phyloP scores from a whole-genome alignment of 2,329 filamentous ascomycete species.

The Dendryphion nanum region DNA sequence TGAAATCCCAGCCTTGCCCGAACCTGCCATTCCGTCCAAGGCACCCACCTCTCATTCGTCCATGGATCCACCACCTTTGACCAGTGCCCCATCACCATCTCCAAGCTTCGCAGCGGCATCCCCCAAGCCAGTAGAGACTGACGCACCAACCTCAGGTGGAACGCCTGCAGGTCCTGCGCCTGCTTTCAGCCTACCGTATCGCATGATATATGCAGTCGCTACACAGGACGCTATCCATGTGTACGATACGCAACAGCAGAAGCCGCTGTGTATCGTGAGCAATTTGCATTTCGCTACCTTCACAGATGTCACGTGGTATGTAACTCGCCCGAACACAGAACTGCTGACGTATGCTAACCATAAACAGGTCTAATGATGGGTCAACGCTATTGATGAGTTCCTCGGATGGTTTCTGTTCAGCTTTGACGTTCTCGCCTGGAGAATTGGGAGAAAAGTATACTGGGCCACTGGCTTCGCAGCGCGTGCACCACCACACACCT shows the following conservation, averaged over 20 bases:
- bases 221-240: slow-evolving; percentile 93
- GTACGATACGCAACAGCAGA: slow-evolving; percentile 96
- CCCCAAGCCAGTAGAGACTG: slow-evolving; percentile 51
- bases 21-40: slow-evolving; percentile 63
- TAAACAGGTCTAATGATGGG: slow-evolving; percentile 69
- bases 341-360: slow-evolving; percentile 24
- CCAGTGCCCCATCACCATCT: slow-evolving; percentile 54
- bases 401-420: slow-evolving; percentile 95
- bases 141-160: slow-evolving; percentile 54
- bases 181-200: slow-evolving; percentile 83
- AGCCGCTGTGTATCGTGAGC: slow-evolving; percentile 89
- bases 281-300: slow-evolving; percentile 98
- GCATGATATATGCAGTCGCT: slow-evolving; percentile 94
- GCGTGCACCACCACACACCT: slow-evolving; percentile 29
- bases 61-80: slow-evolving; percentile 79
- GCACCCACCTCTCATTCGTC: slow-evolving; percentile 61
- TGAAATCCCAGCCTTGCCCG: slow-evolving; percentile 77
- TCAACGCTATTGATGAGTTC: slow-evolving; percentile 89
- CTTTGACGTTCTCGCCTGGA: slow-evolving; percentile 76
- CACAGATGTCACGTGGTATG: slow-evolving; percentile 91
- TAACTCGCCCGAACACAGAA: slow-evolving; percentile 8
- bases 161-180: slow-evolving; percentile 51
- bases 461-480: slow-evolving; percentile 53
- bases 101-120: slow-evolving; percentile 53
- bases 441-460: slow-evolving; percentile 83